Conservation (phyloP, 2,329 filamentous ascomycete genomes). For the Talaromyces amestolkiae region DNA sequence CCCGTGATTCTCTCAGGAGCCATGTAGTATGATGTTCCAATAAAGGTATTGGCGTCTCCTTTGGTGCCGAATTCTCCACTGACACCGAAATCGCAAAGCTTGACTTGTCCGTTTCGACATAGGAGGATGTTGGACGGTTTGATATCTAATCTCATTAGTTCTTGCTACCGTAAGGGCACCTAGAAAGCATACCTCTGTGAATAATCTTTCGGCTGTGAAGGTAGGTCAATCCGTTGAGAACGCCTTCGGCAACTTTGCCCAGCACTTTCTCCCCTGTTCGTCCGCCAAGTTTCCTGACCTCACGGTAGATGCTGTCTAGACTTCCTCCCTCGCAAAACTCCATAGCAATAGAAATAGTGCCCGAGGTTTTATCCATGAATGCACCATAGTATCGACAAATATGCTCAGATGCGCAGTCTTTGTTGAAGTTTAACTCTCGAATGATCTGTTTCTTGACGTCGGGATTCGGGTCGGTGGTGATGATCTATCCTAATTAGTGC, state of each 20-base stretch:
- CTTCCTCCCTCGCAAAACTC: conserved; percentile 98
- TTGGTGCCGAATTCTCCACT: conserved; percentile 98
- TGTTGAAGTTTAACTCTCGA: conserved; percentile 95
- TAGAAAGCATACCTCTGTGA: conserved; percentile 60
- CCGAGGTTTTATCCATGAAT: conserved; percentile 92
- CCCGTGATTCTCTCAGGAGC: conserved; percentile 96
- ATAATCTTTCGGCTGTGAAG: conserved; percentile 95
- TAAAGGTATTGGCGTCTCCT: conserved; percentile 97
- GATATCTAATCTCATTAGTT: conserved; percentile 61
- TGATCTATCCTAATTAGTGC: conserved; percentile 62
- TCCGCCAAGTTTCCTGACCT: conserved; percentile 92
- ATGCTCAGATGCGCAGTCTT: conserved; percentile 90
- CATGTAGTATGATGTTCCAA: conserved; percentile 99
- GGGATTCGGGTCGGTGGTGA: conserved; percentile 95
- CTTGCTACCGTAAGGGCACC: no score
- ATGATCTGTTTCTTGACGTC: conserved; percentile 99
- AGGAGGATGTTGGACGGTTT: conserved; percentile 97
- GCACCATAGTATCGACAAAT: conserved; percentile 98
- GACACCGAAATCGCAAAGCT: conserved; percentile 97
- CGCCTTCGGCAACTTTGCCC: conserved; percentile 93
- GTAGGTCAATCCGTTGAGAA: conserved; percentile 90
- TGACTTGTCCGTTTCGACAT: conserved; percentile 88
- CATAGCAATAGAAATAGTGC: conserved; percentile 98
- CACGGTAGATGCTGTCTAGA: conserved; percentile 93
- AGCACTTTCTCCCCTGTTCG: conserved; percentile 95